Percentiles rank a stretch among this genome's conserved stretches.
phyloP scores from a whole-genome alignment of 75 land plant species.

The Pinus tabuliformis region DNA sequence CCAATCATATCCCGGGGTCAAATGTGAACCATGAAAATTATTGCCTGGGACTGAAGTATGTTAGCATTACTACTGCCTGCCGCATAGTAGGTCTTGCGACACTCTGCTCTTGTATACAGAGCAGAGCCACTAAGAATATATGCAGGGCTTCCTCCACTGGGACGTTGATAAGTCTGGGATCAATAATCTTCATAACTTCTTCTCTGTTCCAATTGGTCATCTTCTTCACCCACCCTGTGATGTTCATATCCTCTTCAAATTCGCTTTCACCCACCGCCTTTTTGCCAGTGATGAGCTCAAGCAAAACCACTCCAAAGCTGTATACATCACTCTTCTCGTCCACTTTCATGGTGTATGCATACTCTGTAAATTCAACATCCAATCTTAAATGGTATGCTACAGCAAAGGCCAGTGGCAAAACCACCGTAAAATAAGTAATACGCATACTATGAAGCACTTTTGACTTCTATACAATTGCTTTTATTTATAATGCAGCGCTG shows the following conservation, averaged over 20 bases:
- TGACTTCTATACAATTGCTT: no score
- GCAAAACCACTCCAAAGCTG: constrained; percentile 61
- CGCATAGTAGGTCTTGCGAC: constrained; percentile 55
- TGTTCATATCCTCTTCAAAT: constrained; percentile 50
- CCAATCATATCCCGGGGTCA: no score
- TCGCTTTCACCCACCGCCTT: constrained; percentile 30
- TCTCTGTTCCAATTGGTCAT: constrained; percentile 6
- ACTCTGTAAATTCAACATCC: constrained; percentile 36
- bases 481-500: no score
- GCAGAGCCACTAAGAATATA: constrained; percentile 27
- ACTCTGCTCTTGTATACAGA: constrained; percentile 1
- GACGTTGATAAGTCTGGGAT: background rate
- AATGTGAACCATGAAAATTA: background rate
- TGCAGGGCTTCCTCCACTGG: constrained; percentile 35
- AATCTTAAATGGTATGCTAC: no score
- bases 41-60: constrained; percentile 18
- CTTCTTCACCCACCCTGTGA: constrained; percentile 43
- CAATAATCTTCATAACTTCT: constrained; percentile 10
- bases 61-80: constrained; percentile 42
- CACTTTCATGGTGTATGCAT: constrained; percentile 55
- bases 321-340: constrained; percentile 64
- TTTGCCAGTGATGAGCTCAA: constrained; percentile 53
- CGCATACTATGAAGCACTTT: no score
- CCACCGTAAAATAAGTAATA: no score
- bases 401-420: no score